A percentile compares a stretch with the other conserved stretches of the same genome.
Conservation (phyloP, 106 monocot genomes). For the Posidonia australis region DNA sequence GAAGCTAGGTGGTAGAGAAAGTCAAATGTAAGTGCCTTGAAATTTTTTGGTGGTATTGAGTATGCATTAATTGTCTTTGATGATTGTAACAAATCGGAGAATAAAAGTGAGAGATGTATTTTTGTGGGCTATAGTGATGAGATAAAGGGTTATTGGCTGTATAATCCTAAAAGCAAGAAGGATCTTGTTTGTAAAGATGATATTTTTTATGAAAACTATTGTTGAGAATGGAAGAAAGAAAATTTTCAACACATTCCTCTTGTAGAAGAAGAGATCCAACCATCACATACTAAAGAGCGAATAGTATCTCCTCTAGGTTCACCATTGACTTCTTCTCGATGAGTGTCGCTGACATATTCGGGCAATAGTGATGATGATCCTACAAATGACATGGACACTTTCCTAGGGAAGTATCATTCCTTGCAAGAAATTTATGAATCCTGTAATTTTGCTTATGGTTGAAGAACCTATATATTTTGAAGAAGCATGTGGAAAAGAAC, state of each 20-base stretch:
- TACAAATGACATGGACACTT: no score
- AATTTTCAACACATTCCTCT: background rate
- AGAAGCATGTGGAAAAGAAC: background rate
- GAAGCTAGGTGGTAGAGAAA: conserved; percentile 1
- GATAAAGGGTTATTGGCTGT: background rate
- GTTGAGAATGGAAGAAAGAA: background rate
- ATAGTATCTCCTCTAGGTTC: background rate
- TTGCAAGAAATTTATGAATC: background rate
- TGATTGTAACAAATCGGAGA: background rate
- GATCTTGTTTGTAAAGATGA: background rate
- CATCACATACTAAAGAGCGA: background rate
- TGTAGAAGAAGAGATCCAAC: background rate
- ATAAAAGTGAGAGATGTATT: background rate
- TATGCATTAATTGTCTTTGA: conserved; percentile 6
- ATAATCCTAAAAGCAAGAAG: background rate
- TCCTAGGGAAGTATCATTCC: background rate
- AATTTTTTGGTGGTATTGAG: background rate
- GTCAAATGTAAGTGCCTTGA: background rate
- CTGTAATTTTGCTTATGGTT: background rate
- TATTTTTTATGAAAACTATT: background rate
- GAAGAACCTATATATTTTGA: background rate
- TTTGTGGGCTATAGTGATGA: background rate
- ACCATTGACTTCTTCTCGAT: background rate
- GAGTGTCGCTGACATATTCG: background rate
- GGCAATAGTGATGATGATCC: background rate